phyloP scores from a whole-genome alignment of 352 stramenopile species.

The Phytophthora rubi region DNA sequence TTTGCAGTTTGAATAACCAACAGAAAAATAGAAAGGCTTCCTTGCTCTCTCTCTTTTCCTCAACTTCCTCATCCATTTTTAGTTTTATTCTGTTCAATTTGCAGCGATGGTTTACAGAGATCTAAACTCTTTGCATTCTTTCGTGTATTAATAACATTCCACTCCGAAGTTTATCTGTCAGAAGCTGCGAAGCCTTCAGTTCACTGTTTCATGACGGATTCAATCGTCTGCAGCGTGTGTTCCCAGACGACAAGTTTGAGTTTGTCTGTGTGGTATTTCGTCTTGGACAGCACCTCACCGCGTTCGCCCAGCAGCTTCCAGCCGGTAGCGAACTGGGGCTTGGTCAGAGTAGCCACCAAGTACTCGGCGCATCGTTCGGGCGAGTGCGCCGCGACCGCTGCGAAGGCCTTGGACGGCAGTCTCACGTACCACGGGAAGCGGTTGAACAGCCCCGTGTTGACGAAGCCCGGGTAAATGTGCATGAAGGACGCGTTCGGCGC shows the following conservation, averaged over 20 bases:
- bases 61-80: background rate
- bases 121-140: no score
- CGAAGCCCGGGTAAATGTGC: conserved; percentile 40
- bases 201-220: conserved; percentile 31
- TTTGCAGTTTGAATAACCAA: conserved; percentile 52
- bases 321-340: conserved; percentile 24
- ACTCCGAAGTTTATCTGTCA: no score
- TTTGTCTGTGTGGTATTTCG: conserved; percentile 38
- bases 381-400: conserved; percentile 29
- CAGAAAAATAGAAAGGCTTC: conserved; percentile 51
- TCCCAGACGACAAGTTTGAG: conserved; percentile 35
- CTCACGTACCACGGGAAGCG: conserved; percentile 36
- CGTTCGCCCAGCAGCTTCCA: conserved; percentile 35
- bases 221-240: conserved; percentile 34
- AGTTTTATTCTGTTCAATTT: no score
- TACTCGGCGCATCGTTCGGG: conserved; percentile 34
- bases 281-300: conserved; percentile 23
- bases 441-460: conserved; percentile 34
- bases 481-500: conserved; percentile 40
- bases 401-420: conserved; percentile 27
- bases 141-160: no score
- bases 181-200: background rate
- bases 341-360: conserved; percentile 33
- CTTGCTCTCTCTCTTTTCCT: conserved; percentile 31
- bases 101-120: no score